phyloP scores from a whole-genome alignment of 2,329 filamentous ascomycete species.

The Conoideocrella luteorostrata region DNA sequence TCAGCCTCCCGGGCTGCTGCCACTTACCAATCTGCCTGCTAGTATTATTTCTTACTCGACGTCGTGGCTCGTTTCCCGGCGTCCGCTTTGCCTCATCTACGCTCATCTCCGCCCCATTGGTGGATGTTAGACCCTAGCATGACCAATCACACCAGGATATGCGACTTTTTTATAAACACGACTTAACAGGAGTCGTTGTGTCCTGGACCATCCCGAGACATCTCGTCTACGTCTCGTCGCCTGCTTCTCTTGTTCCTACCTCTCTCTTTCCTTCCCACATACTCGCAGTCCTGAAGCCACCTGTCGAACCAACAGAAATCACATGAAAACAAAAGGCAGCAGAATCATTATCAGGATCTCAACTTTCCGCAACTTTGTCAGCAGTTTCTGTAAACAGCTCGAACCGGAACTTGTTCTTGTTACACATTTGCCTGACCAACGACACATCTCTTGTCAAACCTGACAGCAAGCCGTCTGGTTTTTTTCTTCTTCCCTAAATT shows the following conservation, averaged over 20 bases:
- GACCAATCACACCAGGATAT: conserved; percentile 28
- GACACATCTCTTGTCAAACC: no score
- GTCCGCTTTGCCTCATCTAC: conserved; percentile 27
- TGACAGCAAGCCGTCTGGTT: background rate
- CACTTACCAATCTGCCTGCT: background rate
- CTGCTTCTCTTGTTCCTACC: conserved; percentile 7
- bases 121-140: conserved; percentile 20
- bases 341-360: no score
- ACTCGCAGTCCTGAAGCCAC: background rate
- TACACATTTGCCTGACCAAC: no score
- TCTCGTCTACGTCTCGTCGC: conserved; percentile 10
- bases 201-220: conserved; percentile 23
- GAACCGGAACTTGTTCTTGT: no score
- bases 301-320: background rate
- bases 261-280: conserved; percentile 4
- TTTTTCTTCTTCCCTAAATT: background rate
- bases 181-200: conserved; percentile 17
- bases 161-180: conserved; percentile 22
- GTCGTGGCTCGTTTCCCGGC: conserved; percentile 25
- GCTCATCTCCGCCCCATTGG: conserved; percentile 27
- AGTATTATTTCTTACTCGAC: conserved; percentile 11
- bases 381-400: no score
- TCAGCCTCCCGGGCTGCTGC: conserved; percentile 17
- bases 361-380: no score
- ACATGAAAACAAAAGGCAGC: no score